phyloP scores from a whole-genome alignment of 805 yeast genomes.

The Ogataea populi-albae region DNA sequence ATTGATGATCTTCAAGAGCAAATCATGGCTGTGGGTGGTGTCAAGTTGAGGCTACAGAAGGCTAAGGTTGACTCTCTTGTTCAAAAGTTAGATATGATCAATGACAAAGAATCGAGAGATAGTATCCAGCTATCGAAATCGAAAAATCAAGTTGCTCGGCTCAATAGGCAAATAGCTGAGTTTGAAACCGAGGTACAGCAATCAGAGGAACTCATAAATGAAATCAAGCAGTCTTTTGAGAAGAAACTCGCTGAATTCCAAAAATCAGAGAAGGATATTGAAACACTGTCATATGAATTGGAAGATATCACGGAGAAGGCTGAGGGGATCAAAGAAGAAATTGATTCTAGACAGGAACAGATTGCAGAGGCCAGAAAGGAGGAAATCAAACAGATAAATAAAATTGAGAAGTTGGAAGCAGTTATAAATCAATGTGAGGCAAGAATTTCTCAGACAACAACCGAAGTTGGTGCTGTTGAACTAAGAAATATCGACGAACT shows the following conservation, averaged over 20 bases:
- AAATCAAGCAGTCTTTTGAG: slow-evolving; percentile 31
- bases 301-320: slow-evolving; percentile 41
- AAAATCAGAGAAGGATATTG: slow-evolving; percentile 35
- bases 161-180: slow-evolving; percentile 43
- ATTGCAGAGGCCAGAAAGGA: slow-evolving; percentile 58
- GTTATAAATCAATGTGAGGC: slow-evolving; percentile 37
- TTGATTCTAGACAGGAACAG: slow-evolving; percentile 38
- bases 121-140: slow-evolving; percentile 56
- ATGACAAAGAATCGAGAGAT: slow-evolving; percentile 55
- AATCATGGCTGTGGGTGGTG: slow-evolving; percentile 91
- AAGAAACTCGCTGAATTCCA: slow-evolving; percentile 25
- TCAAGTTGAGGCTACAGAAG: slow-evolving; percentile 71
- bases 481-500: slow-evolving; percentile 54
- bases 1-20: slow-evolving; percentile 66
- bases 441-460: slow-evolving; percentile 38
- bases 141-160: slow-evolving; percentile 60
- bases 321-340: slow-evolving; percentile 41
- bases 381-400: slow-evolving; percentile 65
- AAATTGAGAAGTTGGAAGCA: slow-evolving; percentile 54
- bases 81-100: slow-evolving; percentile 60
- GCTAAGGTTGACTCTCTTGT: slow-evolving; percentile 75
- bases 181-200: slow-evolving; percentile 45
- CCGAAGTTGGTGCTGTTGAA: slow-evolving; percentile 42
- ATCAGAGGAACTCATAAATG: slow-evolving; percentile 34
- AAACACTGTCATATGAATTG: slow-evolving; percentile 27